Base-by-base conservation (phyloP, 495 filamentous ascomycete genomes). In the Xylaria telfairii region DNA sequence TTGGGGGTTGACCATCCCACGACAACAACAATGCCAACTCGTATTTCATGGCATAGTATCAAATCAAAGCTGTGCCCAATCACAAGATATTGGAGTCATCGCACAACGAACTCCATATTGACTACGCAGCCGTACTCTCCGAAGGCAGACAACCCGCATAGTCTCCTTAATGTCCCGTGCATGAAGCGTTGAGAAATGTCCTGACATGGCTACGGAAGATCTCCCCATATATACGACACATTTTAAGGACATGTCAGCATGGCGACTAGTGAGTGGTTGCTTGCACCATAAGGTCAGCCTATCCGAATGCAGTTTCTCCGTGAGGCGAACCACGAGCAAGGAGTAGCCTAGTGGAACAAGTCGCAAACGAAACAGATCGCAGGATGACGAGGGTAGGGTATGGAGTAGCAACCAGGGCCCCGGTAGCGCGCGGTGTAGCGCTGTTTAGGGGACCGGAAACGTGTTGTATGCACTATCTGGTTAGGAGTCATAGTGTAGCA, bases 101-200 rank as follows among this genome's bases (percentile, higher is more conserved):
- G n/a, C 44, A 51, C 44, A 51, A 65, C 37, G 30, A 65, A 65
- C 62, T 51, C 9, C 44, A 32, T 51, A 65, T 51, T 30, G 44
- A 44, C 44, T 21, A 65, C 24, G n/a, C 44, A 65, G 37, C 62
- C 62, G 19, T 4, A 34, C 26, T 32, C 44, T 51, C 62, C 17
- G 26, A 49, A 37, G 51, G 44, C 17, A 65, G 62, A 51, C 44
- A 24, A 46, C 24, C 24, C 62, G 39, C 62, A 49, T 49, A 8
- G 15, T 19, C 26, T 37, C 62, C 30, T 44, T 51, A 62, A 65
- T 51, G 17, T 51, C 44, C 39, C 39, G 13, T 64, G 37, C 61
- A 64, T 64, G 61, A 65, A 51, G 28, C 19, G 30, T 65, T 37
- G 44, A 51, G 17, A 51, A n/a, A 65, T 65, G 62, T 30, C 44